Percentiles rank a stretch among this genome's conserved stretches.
phyloP scores from a whole-genome alignment of 139 green algal species.

The Penium margaritaceum region DNA sequence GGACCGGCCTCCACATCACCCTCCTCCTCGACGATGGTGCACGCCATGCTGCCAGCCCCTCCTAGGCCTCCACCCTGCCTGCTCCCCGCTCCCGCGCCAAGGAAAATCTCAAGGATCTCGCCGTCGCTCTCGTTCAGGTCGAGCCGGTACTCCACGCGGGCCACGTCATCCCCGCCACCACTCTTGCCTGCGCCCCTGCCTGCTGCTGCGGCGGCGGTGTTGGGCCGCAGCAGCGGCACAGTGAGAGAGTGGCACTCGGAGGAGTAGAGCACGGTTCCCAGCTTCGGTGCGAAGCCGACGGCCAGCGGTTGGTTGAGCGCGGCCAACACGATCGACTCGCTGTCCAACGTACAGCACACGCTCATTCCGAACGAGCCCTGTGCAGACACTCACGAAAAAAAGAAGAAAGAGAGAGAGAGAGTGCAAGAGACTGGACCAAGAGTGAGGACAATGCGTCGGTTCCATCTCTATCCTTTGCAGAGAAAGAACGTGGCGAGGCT shows the following conservation, averaged over 20 bases:
- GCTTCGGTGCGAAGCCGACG: slow-evolving; percentile 25
- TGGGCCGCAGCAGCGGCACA: background rate
- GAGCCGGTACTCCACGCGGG: slow-evolving; percentile 9
- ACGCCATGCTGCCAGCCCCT: too few relatives aligned
- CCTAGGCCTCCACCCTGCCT: too few relatives aligned
- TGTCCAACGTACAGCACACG: slow-evolving; percentile 30
- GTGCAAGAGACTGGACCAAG: too few relatives aligned
- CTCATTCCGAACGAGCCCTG: slow-evolving; percentile 42
- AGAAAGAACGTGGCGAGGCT: too few relatives aligned
- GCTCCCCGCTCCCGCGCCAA: too few relatives aligned
- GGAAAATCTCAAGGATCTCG: slow-evolving; percentile 40
- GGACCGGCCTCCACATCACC: too few relatives aligned
- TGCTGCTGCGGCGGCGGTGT: background rate
- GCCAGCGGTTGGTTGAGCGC: slow-evolving; percentile 42
- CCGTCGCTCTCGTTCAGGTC: slow-evolving; percentile 38
- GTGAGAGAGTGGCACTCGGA: slow-evolving; percentile 35
- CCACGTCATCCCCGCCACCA: background rate
- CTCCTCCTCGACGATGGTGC: too few relatives aligned
- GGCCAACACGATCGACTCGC: slow-evolving; percentile 31
- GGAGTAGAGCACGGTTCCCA: slow-evolving; percentile 34
- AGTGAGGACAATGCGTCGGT: too few relatives aligned
- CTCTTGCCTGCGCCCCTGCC: background rate
- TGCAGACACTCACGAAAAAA: too few relatives aligned
- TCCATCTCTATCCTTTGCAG: too few relatives aligned
- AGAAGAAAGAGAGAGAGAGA: too few relatives aligned